phyloP scores from a whole-genome alignment of 1,284 basidiomycete genomes.

The Coniophora puteana region DNA sequence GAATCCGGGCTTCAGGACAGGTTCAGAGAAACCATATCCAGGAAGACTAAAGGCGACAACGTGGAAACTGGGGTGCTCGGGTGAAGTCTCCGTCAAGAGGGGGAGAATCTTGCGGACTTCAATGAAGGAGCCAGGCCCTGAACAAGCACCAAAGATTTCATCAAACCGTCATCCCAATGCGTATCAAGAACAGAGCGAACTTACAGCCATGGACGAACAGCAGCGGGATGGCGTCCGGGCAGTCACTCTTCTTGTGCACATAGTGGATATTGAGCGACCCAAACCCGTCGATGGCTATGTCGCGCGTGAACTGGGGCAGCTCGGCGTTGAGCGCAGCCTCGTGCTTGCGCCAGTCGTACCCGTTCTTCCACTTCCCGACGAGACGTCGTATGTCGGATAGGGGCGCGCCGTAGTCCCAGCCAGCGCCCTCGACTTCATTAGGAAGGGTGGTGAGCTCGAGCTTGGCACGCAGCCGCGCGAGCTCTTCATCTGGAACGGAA shows the following conservation, averaged over 20 bases:
- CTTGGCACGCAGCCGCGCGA: slow-evolving; percentile 1
- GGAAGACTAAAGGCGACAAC: slow-evolving; percentile 43
- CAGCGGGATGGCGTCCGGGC: slow-evolving; percentile 17
- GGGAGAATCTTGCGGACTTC: slow-evolving; percentile 34
- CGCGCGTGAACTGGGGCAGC: slow-evolving; percentile 17
- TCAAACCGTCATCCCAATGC: not conserved
- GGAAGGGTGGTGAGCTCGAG: slow-evolving; percentile 8
- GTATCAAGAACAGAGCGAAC: slow-evolving; percentile 2
- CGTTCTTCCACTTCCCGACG: slow-evolving; percentile 12
- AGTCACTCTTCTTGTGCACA: slow-evolving; percentile 17
- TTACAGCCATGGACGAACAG: slow-evolving; percentile 22
- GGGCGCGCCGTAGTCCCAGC: slow-evolving; percentile 12
- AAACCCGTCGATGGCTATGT: slow-evolving; percentile 15
- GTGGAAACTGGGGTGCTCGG: slow-evolving; percentile 36
- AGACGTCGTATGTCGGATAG: slow-evolving; percentile 14
- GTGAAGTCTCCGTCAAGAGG: slow-evolving; percentile 17
- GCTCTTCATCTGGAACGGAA: slow-evolving; percentile 2
- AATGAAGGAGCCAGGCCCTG: slow-evolving; percentile 43
- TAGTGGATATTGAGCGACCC: slow-evolving; percentile 17
- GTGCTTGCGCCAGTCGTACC: slow-evolving; percentile 17
- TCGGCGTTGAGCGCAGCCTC: slow-evolving; percentile 14
- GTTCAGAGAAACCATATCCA: slow-evolving; percentile 35
- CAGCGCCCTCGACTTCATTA: slow-evolving; percentile 10
- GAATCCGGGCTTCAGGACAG: slow-evolving; percentile 32
- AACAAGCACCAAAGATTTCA: not conserved